Evolutionary conservation across 495 filamentous ascomycete species (phyloP).

Genomic region (Xylaria intraflava): DNA sequence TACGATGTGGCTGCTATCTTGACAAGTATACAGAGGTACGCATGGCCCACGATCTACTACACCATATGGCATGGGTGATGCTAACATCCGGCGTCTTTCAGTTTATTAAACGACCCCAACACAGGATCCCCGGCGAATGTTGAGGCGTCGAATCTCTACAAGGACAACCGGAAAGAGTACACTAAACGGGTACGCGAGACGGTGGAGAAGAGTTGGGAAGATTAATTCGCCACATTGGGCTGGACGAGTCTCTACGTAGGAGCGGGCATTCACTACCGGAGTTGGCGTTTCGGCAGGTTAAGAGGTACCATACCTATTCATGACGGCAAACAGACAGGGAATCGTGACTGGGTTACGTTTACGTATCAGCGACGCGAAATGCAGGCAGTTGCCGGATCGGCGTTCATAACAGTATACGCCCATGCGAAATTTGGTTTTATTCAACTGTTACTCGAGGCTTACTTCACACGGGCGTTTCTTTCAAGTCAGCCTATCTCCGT

Average conservation of each 20-base stretch:
- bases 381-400: not conserved
- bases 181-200: conserved; percentile 91
- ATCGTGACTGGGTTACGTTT: not conserved
- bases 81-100: conserved; percentile 29
- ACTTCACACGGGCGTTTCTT: conserved; percentile 10
- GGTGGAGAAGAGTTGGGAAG: conserved; percentile 99
- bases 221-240: conserved; percentile 38
- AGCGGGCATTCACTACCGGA: conserved; percentile 4
- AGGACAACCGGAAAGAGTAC: conserved; percentile 95
- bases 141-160: conserved; percentile 96
- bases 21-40: conserved; percentile 93
- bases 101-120: conserved; percentile 96
- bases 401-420: conserved; percentile 4
- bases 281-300: conserved; percentile 9
- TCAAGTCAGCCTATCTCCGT: not conserved
- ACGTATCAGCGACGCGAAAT: not conserved
- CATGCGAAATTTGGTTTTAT: too few relatives aligned
- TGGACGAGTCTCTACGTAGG: not conserved
- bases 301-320: not conserved
- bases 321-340: not conserved
- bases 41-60: not conserved
- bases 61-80: not conserved
- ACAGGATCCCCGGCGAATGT: conserved; percentile 96
- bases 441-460: conserved; percentile 2
- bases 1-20: conserved; percentile 97